These are phyloP conservation scores for Casuarina cunninghamiana DNA, from an alignment of 306 rosid genomes.

Conservation along the genomic window DNA sequence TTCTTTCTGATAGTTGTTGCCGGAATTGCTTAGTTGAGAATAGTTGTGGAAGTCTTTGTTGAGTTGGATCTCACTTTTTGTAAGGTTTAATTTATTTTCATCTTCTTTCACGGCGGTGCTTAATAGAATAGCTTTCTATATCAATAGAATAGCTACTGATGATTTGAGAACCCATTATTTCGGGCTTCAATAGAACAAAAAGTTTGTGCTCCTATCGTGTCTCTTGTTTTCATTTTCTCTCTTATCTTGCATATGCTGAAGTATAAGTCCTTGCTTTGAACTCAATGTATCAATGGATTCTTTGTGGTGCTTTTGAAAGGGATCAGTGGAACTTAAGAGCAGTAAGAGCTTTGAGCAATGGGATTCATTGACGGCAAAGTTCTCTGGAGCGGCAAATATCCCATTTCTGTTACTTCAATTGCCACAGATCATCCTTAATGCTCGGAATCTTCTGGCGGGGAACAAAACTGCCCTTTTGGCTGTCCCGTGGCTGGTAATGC, in stretches of 20 bases:
- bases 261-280: slow-evolving; percentile 10
- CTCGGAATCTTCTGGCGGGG: slow-evolving; percentile 70
- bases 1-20: background rate
- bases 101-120: background rate
- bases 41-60: background rate
- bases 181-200: background rate
- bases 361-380: slow-evolving; percentile 75
- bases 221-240: background rate
- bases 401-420: slow-evolving; percentile 80
- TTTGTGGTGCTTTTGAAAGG: slow-evolving; percentile 42
- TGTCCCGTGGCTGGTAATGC: slow-evolving; percentile 75
- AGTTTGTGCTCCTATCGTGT: background rate
- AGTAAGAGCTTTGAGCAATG: slow-evolving; percentile 61
- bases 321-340: slow-evolving; percentile 40
- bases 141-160: background rate
- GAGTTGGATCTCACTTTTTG: background rate
- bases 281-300: slow-evolving; percentile 20
- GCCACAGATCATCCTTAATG: slow-evolving; percentile 84
- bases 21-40: background rate
- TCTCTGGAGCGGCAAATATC: slow-evolving; percentile 78
- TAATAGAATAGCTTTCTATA: background rate
- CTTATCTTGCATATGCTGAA: background rate
- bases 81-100: background rate
- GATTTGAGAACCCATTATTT: background rate
- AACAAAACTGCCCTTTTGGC: slow-evolving; percentile 73